Percentiles rank a stretch among this genome's conserved stretches.
These are phyloP conservation scores for Bonia amplexicaulis DNA, from an alignment of 176 grass and related monocot genomes.

Conservation along the genomic window DNA sequence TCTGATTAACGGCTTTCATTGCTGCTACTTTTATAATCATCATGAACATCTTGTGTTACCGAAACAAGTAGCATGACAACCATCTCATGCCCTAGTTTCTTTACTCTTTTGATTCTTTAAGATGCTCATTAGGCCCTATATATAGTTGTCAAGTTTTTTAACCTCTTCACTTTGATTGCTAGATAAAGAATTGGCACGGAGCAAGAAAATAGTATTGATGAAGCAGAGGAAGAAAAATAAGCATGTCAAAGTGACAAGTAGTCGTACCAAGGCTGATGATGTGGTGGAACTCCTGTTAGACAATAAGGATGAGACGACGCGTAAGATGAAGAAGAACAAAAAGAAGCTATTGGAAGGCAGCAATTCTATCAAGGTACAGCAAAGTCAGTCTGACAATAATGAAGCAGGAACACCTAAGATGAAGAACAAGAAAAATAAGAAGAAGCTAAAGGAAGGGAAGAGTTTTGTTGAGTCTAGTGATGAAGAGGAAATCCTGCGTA, in stretches of 20 bases:
- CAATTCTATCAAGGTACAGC: constrained; percentile 1
- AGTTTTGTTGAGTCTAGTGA: constrained; percentile 13
- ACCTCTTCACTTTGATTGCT: constrained; percentile 1
- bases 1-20: neutral
- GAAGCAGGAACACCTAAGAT: constrained; percentile 25
- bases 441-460: constrained; percentile 45
- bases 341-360: constrained; percentile 35
- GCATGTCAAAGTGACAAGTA: constrained; percentile 29
- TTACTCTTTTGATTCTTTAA: neutral
- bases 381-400: constrained; percentile 24
- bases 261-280: constrained; percentile 6
- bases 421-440: constrained; percentile 48
- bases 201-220: constrained; percentile 30
- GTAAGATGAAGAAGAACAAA: constrained; percentile 43
- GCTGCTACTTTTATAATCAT: neutral
- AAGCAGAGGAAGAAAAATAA: constrained; percentile 48
- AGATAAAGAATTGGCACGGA: constrained; percentile 29
- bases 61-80: neutral
- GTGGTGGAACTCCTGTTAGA: constrained; percentile 21
- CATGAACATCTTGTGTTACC: neutral
- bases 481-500: constrained; percentile 33
- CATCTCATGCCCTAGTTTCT: neutral
- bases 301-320: constrained; percentile 3
- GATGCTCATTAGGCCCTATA: neutral
- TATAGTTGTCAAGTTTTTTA: neutral